Base-by-base conservation (phyloP, 2,329 filamentous ascomycete species). In the Cadophora gregata region DNA sequence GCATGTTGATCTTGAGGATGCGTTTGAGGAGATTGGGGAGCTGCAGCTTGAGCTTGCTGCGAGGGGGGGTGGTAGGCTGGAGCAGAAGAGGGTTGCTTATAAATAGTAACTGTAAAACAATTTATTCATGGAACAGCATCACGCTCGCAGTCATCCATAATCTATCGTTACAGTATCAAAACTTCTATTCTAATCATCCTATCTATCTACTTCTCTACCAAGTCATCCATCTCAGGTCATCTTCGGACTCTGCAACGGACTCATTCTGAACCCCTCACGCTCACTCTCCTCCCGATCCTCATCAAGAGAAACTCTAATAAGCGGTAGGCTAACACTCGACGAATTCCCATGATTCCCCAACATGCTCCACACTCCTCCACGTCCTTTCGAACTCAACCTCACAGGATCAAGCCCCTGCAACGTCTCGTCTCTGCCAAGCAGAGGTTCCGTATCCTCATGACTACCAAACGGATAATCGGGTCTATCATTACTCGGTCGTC, bases 1-100 rank as follows among this genome's bases (percentile, higher is more conserved):
- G 27, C 84, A 86, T 77, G 78, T 85, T 62, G 81, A 88, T 72
- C 74, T 88, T 33, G 82, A 84, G 67, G 79, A 81, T 45, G 63
- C 50, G n/a, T 73, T 76, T 60, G 73, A 76, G 47, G 71, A 73
- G 38, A 69, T 73, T 45, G 62, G 59, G 8, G 68, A 70, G 38
- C 3, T 64, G 31, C n/a, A n/a, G n/a, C n/a, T n/a, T n/a, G 31
- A 36, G 12, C 12, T 36, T 5, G 31, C 31, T n/a, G n/a, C n/a
- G 33, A 66, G 7, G 1, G 67, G 33, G 47, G 62, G 36, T 56
- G 53, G 31, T 45, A 59, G 2, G 47, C 25, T 36, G 33, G n/a
- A n/a, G n/a, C n/a, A 60, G 47, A 38, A 29, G 31, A 8, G 48
- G 16, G 48, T 62, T 3, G 33, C 12, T 12, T 62, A 38, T 24